Evolutionary conservation across 257 asterid species (phyloP), one percentile per base, ranked within the genome.

Genomic region (Salvia rosmarinus): DNA sequence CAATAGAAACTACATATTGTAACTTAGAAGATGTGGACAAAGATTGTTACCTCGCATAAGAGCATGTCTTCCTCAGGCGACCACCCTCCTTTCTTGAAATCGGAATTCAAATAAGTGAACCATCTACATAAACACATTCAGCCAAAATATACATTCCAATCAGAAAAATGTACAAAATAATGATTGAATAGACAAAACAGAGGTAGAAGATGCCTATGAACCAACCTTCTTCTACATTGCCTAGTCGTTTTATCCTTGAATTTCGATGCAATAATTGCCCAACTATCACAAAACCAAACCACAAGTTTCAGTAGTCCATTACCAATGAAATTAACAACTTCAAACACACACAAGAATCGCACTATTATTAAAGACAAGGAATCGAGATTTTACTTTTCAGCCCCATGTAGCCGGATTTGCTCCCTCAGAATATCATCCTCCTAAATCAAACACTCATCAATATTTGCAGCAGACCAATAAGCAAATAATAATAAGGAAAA

Each of bases 51-150:
- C 99, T 95, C 96, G 66, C 99, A 95, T 46, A 95, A 81, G 71
- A 95, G 94, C 90, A 90, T 75, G 69, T 95, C 99, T 83, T 95
- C 99, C 84, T 95, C 99, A 34, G 98, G 97, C 19, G 98, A 88
- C 99, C 99, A 95, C 71, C 98, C 99, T 42, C 99, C 99, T 85
- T 86, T 95, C 95, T 95, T 95, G 90, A 95, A 95, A 82, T 91
- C 99, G 59, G 99, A 92, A 81, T 92, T 95, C 88, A 95, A 86
- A 85, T 95, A 95, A 76, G 98, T 91, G 82, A 75, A 95, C 99
- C 99, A 95, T 85, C 99, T 95, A 85, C 52, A 66, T 39, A 25
- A 58, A 37, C 73, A 74, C 20, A 80, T 68, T 35, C 35, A 54
- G 67, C 58, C 58, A 68, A 72, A 64, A 68, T n/a, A 47, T 64